These are phyloP conservation scores for Penicillium taxi DNA, from an alignment of 495 filamentous ascomycete species.

Conservation along the genomic window DNA sequence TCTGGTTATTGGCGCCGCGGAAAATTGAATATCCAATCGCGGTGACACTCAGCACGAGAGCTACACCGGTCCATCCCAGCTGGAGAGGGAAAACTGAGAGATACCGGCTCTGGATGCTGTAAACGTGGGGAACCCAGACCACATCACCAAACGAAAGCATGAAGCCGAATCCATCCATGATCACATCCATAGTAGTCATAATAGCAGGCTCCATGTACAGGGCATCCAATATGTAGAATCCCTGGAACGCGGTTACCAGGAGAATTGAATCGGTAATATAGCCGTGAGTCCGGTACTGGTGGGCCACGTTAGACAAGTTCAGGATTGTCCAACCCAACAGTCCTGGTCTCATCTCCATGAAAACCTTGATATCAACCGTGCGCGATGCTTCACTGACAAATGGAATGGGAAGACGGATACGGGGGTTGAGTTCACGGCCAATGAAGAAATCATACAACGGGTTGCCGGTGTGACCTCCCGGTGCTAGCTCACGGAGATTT, in stretches of 20 bases:
- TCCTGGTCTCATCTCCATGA: slow-evolving; percentile 84
- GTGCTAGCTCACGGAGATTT: slow-evolving; percentile 66
- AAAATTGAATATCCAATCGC: slow-evolving; percentile 77
- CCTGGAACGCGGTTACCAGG: slow-evolving; percentile 70
- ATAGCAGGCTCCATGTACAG: slow-evolving; percentile 88
- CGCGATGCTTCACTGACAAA: slow-evolving; percentile 44
- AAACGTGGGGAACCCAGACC: slow-evolving; percentile 88
- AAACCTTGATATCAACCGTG: slow-evolving; percentile 84
- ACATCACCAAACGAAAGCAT: slow-evolving; percentile 97
- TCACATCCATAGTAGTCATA: slow-evolving; percentile 94
- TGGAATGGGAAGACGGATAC: slow-evolving; percentile 66
- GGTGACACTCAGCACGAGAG: slow-evolving; percentile 56
- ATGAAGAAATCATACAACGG: slow-evolving; percentile 95
- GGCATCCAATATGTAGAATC: slow-evolving; percentile 76
- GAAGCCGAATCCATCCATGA: slow-evolving; percentile 87
- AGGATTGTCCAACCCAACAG: slow-evolving; percentile 85
- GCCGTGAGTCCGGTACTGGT: slow-evolving; percentile 78
- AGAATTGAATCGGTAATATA: slow-evolving; percentile 82
- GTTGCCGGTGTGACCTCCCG: slow-evolving; percentile 77
- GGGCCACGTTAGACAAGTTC: slow-evolving; percentile 75
- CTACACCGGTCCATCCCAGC: slow-evolving; percentile 58
- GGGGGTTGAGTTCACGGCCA: slow-evolving; percentile 92
- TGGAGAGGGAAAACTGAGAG: slow-evolving; percentile 72
- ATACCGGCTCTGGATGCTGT: slow-evolving; percentile 81
- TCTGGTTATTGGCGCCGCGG: slow-evolving; percentile 84